Percentiles rank a stretch among this genome's conserved stretches.
Evolutionary conservation across 805 yeast genomes (phyloP).

Genomic region (Yarrowia keelungensis): DNA sequence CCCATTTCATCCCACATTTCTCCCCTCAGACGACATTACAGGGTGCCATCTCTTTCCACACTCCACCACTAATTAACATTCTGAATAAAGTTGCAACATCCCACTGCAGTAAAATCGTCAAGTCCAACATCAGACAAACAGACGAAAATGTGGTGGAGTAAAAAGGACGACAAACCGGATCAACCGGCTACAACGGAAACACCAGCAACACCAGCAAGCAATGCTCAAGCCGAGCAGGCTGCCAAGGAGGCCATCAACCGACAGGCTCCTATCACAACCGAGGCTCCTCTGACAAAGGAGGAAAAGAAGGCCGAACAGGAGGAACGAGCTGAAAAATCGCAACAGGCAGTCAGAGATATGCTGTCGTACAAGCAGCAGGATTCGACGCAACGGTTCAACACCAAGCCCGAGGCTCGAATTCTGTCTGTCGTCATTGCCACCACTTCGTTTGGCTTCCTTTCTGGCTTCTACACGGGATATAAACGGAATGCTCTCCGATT

Average conservation of each 20-base stretch:
- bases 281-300: conserved; percentile 1
- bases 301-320: background rate
- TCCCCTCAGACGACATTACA: too few species aligned
- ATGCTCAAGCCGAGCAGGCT: background rate
- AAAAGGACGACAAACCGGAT: conserved; percentile 27
- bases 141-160: conserved; percentile 28
- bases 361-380: conserved; percentile 33
- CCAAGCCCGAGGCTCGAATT: conserved; percentile 36
- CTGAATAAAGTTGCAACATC: conserved; percentile 6
- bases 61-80: too few species aligned
- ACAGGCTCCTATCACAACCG: background rate
- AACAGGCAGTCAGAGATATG: conserved; percentile 21
- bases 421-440: conserved; percentile 39
- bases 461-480: conserved; percentile 68
- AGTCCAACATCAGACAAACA: background rate
- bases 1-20: too few species aligned
- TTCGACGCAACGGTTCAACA: conserved; percentile 34
- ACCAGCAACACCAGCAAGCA: too few species aligned
- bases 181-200: too few species aligned
- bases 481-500: conserved; percentile 62
- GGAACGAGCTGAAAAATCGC: conserved; percentile 22
- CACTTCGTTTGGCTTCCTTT: conserved; percentile 45
- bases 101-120: conserved; percentile 10
- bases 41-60: too few species aligned
- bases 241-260: background rate